Evolutionary conservation across 371 early-diverging fungal species (phyloP).

Genomic region (Mucor irregularis): DNA sequence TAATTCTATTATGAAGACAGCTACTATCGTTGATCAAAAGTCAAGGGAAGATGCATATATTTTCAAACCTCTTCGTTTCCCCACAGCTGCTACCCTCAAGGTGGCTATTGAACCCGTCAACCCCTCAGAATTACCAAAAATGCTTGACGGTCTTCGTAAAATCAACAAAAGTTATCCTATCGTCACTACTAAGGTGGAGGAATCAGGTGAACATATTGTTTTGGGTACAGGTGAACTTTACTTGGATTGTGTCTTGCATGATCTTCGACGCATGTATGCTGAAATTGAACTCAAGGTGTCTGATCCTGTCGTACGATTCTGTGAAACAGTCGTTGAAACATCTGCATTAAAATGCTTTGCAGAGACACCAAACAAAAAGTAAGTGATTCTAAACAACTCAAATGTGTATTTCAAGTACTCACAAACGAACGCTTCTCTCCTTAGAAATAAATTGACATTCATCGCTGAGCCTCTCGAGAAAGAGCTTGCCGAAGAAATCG

Average conservation of each 20-base stretch:
- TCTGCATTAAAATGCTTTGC: conserved; percentile 94
- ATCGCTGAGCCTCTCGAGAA: conserved; percentile 94
- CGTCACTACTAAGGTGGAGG: conserved; percentile 91
- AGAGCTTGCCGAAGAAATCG: conserved; percentile 91
- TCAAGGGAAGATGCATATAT: conserved; percentile 74
- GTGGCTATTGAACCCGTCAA: conserved; percentile 96
- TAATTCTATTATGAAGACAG: conserved; percentile 89
- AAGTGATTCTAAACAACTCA: conserved; percentile 16
- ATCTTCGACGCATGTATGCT: conserved; percentile 89
- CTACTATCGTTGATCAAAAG: conserved; percentile 77
- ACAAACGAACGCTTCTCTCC: neutral
- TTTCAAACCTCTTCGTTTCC: conserved; percentile 83
- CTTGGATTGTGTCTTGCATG: conserved; percentile 95
- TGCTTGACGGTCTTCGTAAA: conserved; percentile 95
- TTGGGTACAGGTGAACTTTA: conserved; percentile 95
- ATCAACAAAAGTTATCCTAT: conserved; percentile 95
- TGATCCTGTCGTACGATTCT: conserved; percentile 94
- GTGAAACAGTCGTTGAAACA: conserved; percentile 95
- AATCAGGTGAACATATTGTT: conserved; percentile 90
- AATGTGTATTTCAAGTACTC: neutral
- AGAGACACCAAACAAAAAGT: conserved; percentile 97
- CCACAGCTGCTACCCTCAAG: conserved; percentile 85
- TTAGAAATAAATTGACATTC: conserved; percentile 91
- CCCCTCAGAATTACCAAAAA: conserved; percentile 95
- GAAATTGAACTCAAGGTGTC: conserved; percentile 97